phyloP scores from a whole-genome alignment of 139 green algal species.

The Zygnema cylindricum region DNA sequence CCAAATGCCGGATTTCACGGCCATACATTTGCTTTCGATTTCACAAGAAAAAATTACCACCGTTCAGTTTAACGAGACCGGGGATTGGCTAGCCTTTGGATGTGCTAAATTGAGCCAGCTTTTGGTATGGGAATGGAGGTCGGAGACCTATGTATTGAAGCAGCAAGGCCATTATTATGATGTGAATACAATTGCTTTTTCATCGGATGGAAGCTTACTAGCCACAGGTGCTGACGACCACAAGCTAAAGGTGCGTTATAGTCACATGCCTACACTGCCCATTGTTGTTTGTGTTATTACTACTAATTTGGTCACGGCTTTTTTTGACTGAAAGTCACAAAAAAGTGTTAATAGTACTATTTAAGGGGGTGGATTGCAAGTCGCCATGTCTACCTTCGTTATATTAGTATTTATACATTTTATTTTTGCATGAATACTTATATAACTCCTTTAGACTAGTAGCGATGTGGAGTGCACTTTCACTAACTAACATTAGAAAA shows the following conservation, averaged over 20 bases:
- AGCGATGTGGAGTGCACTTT: too few species aligned
- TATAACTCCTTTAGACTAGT: too few species aligned
- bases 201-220: slow-evolving; percentile 82
- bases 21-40: slow-evolving; percentile 72
- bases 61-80: slow-evolving; percentile 79
- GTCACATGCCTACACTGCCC: too few species aligned
- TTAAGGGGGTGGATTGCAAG: too few species aligned
- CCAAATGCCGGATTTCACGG: slow-evolving; percentile 83
- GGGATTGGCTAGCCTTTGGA: slow-evolving; percentile 79
- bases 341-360: too few species aligned
- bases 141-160: slow-evolving; percentile 92
- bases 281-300: too few species aligned
- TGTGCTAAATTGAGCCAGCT: slow-evolving; percentile 89
- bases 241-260: slow-evolving; percentile 72
- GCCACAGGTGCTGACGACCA: slow-evolving; percentile 85
- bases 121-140: slow-evolving; percentile 98
- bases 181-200: slow-evolving; percentile 77
- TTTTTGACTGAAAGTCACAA: too few species aligned
- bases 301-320: too few species aligned
- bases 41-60: slow-evolving; percentile 74
- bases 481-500: too few species aligned
- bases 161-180: slow-evolving; percentile 92
- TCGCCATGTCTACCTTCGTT: too few species aligned
- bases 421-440: too few species aligned
- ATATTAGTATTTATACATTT: too few species aligned